A percentile compares a stretch with the other conserved stretches of the same genome.
Evolutionary conservation across 805 yeast species (phyloP).

Genomic region (Starmera amethionina): DNA sequence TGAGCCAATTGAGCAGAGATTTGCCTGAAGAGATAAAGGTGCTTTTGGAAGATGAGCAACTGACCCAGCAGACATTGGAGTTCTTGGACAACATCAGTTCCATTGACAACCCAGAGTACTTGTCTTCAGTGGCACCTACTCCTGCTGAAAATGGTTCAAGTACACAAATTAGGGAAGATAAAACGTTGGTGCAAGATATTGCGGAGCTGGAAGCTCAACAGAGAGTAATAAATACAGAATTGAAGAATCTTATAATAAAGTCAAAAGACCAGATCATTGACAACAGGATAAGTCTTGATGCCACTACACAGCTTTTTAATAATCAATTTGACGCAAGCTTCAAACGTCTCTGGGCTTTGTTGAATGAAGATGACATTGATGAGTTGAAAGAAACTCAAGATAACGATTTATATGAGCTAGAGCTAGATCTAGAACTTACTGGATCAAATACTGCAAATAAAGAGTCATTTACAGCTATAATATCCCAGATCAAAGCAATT

Average conservation of each 20-base stretch:
- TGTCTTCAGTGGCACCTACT: conserved; percentile 30
- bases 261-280: conserved; percentile 31
- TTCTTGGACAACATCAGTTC: conserved; percentile 32
- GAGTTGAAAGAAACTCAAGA: conserved; percentile 21
- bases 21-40: conserved; percentile 15
- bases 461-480: conserved; percentile 14
- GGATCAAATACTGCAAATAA: conserved; percentile 21
- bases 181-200: conserved; percentile 53
- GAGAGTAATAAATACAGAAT: conserved; percentile 33
- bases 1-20: conserved; percentile 25
- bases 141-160: conserved; percentile 22
- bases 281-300: conserved; percentile 29
- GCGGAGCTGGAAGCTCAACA: conserved; percentile 62
- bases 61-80: conserved; percentile 25
- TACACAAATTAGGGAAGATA: conserved; percentile 4
- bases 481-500: conserved; percentile 12
- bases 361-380: conserved; percentile 20
- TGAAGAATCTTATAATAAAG: conserved; percentile 28
- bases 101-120: conserved; percentile 37
- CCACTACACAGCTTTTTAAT: conserved; percentile 21
- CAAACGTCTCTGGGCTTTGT: conserved; percentile 20
- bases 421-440: conserved; percentile 13
- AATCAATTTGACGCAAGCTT: conserved; percentile 21
- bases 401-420: conserved; percentile 12
- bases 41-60: conserved; percentile 21